Percentiles rank a stretch among this genome's conserved stretches.
Evolutionary conservation across 2,329 filamentous ascomycete species (phyloP).

Genomic region (Trichoderma afroharzianum): DNA sequence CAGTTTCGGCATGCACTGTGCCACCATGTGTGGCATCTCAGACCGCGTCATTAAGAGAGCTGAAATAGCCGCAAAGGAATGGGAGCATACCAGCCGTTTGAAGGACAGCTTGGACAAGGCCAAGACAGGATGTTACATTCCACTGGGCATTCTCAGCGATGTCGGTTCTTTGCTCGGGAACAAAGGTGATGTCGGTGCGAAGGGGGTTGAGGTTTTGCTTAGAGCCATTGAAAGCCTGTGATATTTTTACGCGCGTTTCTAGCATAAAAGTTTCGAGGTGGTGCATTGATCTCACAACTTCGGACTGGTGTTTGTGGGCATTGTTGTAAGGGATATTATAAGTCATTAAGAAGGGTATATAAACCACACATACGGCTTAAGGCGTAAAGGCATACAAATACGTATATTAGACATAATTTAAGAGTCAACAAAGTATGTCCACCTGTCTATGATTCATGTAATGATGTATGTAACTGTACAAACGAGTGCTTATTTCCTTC

Average conservation of each 20-base stretch:
- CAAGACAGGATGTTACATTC: constrained; percentile 75
- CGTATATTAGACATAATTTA: background rate
- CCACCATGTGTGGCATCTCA: constrained; percentile 94
- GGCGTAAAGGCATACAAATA: background rate
- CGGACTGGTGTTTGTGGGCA: constrained; percentile 1
- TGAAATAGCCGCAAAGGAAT: constrained; percentile 82
- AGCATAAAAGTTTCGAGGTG: background rate
- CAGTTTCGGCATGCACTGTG: constrained; percentile 98
- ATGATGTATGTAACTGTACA: background rate
- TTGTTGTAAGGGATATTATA: background rate
- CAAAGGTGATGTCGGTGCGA: constrained; percentile 45
- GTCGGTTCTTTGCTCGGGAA: constrained; percentile 72
- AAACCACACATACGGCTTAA: background rate
- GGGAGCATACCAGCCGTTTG: constrained; percentile 90
- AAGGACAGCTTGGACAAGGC: constrained; percentile 84
- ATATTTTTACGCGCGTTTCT: constrained; percentile 7
- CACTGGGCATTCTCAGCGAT: constrained; percentile 83
- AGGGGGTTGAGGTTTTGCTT: constrained; percentile 56
- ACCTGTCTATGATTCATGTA: background rate
- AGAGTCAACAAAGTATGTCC: background rate
- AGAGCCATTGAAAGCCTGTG: constrained; percentile 58
- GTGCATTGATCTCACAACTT: background rate
- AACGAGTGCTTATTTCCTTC: background rate
- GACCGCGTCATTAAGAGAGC: constrained; percentile 77
- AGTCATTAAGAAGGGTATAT: background rate